These are phyloP conservation scores for Boechera divaricarpa DNA, from an alignment of 345 rosid species.

Conservation along the genomic window DNA sequence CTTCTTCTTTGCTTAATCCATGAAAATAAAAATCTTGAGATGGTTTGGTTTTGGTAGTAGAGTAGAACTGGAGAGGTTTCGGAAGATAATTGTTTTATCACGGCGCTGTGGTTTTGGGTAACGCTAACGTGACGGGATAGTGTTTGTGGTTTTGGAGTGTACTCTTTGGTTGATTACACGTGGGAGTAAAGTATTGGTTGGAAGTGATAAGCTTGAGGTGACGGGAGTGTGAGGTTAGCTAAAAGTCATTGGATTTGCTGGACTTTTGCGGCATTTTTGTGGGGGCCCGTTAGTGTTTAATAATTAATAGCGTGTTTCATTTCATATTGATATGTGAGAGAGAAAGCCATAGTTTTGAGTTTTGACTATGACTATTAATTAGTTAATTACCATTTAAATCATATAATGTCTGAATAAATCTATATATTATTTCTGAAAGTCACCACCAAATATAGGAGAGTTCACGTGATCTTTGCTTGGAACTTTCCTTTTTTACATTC, in stretches of 20 bases:
- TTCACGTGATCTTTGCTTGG: conserved; percentile 28
- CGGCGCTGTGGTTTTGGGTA: conserved; percentile 27
- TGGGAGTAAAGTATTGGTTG: background rate
- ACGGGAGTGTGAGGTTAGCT: conserved; percentile 39
- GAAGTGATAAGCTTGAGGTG: background rate
- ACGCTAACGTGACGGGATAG: conserved; percentile 34
- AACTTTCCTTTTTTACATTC: background rate
- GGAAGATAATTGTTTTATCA: conserved; percentile 4
- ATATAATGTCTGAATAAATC: conserved; percentile 7
- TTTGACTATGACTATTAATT: background rate
- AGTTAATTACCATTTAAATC: background rate
- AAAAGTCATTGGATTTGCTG: conserved; percentile 11
- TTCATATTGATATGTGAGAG: background rate
- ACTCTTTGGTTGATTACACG: conserved; percentile 13
- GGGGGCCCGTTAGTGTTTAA: conserved; percentile 24
- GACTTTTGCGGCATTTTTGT: conserved; percentile 36
- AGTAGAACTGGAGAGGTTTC: conserved; percentile 13
- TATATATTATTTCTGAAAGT: background rate
- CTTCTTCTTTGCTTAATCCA: background rate
- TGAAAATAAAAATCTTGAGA: background rate
- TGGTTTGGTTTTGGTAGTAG: background rate
- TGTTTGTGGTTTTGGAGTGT: background rate
- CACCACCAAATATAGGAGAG: background rate
- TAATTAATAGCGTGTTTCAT: conserved; percentile 25
- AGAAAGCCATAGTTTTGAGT: background rate